Conservation (phyloP, 208 protist genomes). For the Trypanosoma brucei region DNA sequence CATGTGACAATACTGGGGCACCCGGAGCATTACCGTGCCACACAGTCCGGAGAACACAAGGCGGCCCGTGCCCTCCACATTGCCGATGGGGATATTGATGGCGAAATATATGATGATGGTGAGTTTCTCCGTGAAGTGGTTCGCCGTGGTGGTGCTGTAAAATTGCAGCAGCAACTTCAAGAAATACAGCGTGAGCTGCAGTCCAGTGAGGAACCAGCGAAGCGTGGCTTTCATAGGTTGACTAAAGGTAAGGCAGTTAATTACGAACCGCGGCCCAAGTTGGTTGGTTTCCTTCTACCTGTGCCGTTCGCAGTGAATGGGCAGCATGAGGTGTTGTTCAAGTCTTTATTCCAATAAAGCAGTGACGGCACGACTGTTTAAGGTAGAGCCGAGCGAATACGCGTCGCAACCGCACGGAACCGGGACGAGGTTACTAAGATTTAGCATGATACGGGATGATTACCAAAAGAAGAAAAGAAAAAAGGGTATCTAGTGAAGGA, state of each 20-base stretch:
- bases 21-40: slow-evolving; percentile 51
- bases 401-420: not conserved
- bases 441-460: too few species aligned
- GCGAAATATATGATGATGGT: slow-evolving; percentile 76
- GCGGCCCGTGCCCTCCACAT: slow-evolving; percentile 58
- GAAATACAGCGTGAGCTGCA: slow-evolving; percentile 31
- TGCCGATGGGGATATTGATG: slow-evolving; percentile 72
- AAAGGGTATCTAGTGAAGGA: too few species aligned
- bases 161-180: slow-evolving; percentile 58
- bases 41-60: slow-evolving; percentile 32
- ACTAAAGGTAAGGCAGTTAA: slow-evolving; percentile 79
- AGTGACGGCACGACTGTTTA: not conserved
- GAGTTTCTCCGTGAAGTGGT: slow-evolving; percentile 81
- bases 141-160: slow-evolving; percentile 55
- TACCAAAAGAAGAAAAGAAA: too few species aligned
- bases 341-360: slow-evolving; percentile 70
- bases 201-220: slow-evolving; percentile 28
- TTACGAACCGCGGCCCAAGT: slow-evolving; percentile 76
- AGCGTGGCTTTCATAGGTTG: slow-evolving; percentile 68
- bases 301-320: slow-evolving; percentile 48
- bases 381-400: not conserved
- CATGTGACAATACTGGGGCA: slow-evolving; percentile 69
- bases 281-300: slow-evolving; percentile 76
- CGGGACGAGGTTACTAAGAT: too few species aligned
- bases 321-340: slow-evolving; percentile 64